These are phyloP conservation scores for Stachybotrys chartarum DNA, from an alignment of 2,329 filamentous ascomycete species.

Conservation along the genomic window DNA sequence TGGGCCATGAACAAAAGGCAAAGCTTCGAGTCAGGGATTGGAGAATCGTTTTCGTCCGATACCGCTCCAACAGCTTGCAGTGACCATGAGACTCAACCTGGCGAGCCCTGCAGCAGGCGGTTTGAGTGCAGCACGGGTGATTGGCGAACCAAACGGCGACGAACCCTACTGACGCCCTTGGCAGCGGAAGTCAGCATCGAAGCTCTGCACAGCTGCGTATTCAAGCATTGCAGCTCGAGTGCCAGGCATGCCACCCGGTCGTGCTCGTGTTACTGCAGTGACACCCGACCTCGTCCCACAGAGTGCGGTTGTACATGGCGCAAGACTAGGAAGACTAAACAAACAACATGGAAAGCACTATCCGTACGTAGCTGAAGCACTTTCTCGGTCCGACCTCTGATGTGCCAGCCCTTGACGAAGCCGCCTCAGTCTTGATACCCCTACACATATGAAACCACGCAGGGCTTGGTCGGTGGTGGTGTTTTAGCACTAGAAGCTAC, in stretches of 20 bases:
- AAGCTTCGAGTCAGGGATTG: no score
- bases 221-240: neutral
- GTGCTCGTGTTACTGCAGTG: neutral
- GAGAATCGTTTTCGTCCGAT: no score
- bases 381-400: no score
- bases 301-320: neutral
- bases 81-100: no score
- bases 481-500: neutral
- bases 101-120: no score
- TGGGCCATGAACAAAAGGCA: neutral
- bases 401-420: neutral
- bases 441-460: neutral
- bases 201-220: no score
- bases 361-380: neutral
- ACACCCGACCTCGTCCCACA: neutral
- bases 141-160: no score
- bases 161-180: no score
- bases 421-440: neutral
- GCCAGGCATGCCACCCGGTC: neutral
- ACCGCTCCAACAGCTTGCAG: no score
- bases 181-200: no score
- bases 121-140: no score
- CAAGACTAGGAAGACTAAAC: neutral
- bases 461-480: neutral
- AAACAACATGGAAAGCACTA: neutral